These are phyloP conservation scores for Naganishia albida DNA, from an alignment of 1,284 basidiomycete genomes.

Conservation along the genomic window DNA sequence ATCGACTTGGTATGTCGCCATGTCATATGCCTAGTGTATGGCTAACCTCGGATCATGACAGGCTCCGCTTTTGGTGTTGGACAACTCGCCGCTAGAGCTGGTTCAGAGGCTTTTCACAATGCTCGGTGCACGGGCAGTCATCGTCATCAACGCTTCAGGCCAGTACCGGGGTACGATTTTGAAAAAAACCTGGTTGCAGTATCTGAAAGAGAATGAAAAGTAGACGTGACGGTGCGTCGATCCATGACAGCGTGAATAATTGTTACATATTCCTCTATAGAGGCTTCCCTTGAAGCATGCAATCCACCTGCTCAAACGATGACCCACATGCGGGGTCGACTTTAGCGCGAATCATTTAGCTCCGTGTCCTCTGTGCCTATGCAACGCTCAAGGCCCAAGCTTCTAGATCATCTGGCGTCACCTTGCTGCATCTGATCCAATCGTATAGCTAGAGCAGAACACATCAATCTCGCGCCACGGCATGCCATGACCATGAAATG, in stretches of 20 bases:
- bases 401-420: conserved; percentile 20
- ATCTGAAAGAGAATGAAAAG: conserved; percentile 68
- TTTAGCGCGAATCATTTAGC: too few relatives aligned
- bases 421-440: conserved; percentile 29
- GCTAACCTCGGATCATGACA: background rate
- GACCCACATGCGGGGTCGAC: too few relatives aligned
- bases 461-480: background rate
- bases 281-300: too few relatives aligned
- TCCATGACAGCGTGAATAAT: background rate
- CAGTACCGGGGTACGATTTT: conserved; percentile 86
- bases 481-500: background rate
- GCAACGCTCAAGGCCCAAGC: conserved; percentile 25
- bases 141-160: conserved; percentile 80
- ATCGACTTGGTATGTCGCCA: conserved; percentile 74
- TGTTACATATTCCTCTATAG: too few relatives aligned
- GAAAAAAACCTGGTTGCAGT: conserved; percentile 88
- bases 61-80: conserved; percentile 35
- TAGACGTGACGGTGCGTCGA: background rate
- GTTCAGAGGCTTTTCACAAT: conserved; percentile 90
- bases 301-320: too few relatives aligned
- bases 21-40: background rate
- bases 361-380: too few relatives aligned
- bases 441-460: conserved; percentile 7
- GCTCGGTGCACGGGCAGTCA: conserved; percentile 83
- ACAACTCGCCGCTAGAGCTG: conserved; percentile 79